Conservation (phyloP, 2,329 filamentous ascomycete genomes). For the Cladorrhinum sp. region DNA sequence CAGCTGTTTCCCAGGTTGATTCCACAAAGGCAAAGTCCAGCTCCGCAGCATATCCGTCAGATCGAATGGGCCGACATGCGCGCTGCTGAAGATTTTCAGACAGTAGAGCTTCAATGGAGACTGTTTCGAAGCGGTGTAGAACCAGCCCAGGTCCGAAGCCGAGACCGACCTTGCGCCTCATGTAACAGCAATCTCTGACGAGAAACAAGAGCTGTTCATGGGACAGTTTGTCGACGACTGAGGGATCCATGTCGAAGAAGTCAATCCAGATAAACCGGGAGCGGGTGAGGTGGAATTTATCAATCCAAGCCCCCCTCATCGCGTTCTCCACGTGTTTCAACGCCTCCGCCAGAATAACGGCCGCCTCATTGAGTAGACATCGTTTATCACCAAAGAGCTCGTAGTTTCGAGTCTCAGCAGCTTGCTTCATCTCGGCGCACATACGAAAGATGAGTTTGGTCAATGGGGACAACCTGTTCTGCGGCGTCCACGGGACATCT, state of each 20-base stretch:
- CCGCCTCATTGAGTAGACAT: neutral
- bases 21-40: neutral
- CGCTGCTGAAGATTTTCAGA: neutral
- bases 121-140: neutral
- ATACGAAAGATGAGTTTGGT: neutral
- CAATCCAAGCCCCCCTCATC: slow-evolving; percentile 4
- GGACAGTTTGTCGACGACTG: neutral
- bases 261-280: slow-evolving; percentile 19
- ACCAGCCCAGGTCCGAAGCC: neutral
- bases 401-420: neutral
- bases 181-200: slow-evolving; percentile 10
- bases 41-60: too few species aligned
- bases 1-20: neutral
- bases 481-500: neutral
- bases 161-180: slow-evolving; percentile 10
- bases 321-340: neutral
- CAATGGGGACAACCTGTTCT: neutral
- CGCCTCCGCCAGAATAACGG: neutral
- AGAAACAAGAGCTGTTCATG: slow-evolving; percentile 4
- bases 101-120: neutral
- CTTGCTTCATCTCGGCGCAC: neutral
- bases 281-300: slow-evolving; percentile 1
- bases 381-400: neutral
- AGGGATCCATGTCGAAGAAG: slow-evolving; percentile 10
- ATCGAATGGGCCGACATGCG: too few species aligned